Percentiles rank a stretch among this genome's conserved stretches.
phyloP scores from a whole-genome alignment of 208 protist genomes.

The Leishmania braziliensis region DNA sequence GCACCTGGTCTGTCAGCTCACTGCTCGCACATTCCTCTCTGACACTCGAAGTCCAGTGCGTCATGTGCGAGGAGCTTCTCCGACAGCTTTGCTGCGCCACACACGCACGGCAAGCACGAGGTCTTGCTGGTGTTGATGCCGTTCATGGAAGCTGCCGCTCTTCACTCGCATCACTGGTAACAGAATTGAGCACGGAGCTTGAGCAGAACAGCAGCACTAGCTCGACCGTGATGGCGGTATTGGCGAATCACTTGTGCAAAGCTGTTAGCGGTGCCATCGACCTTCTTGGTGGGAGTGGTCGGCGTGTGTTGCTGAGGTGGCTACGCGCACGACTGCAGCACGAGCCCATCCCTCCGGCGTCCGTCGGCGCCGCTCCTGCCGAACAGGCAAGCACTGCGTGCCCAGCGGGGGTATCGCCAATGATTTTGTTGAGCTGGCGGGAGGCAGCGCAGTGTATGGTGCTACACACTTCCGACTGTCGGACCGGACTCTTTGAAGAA shows the following conservation, averaged over 20 bases:
- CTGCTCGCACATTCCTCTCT: conserved; percentile 31
- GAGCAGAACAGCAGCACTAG: conserved; percentile 29
- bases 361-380: neutral
- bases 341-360: conserved; percentile 12
- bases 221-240: conserved; percentile 25
- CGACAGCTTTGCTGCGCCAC: conserved; percentile 16
- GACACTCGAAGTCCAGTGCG: conserved; percentile 32
- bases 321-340: conserved; percentile 26
- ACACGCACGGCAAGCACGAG: neutral
- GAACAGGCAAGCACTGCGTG: neutral
- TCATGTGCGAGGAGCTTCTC: conserved; percentile 39
- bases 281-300: conserved; percentile 21
- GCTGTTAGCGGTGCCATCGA: conserved; percentile 32
- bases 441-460: conserved; percentile 3
- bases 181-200: conserved; percentile 22
- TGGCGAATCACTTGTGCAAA: conserved; percentile 31
- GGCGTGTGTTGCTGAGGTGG: conserved; percentile 30
- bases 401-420: conserved; percentile 10
- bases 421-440: conserved; percentile 8
- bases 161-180: conserved; percentile 19
- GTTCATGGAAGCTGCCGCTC: neutral
- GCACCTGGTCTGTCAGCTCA: conserved; percentile 21
- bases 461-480: neutral
- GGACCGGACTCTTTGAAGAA: neutral
- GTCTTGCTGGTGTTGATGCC: neutral